Percentiles rank a stretch among this genome's conserved stretches.
phyloP scores from a whole-genome alignment of 257 asterid species.

The Penstemon davidsonii region DNA sequence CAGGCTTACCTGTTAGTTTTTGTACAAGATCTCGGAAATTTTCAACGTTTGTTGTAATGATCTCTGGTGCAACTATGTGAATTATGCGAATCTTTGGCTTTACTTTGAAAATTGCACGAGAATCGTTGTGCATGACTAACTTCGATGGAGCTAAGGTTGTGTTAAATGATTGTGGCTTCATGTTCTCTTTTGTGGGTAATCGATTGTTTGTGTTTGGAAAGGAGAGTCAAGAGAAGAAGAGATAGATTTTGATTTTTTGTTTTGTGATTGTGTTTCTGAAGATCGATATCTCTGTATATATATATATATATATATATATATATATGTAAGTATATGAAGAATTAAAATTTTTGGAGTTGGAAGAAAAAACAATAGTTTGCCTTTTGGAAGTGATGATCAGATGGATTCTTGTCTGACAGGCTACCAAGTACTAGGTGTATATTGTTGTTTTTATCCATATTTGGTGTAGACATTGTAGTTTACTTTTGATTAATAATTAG shows the following conservation, averaged over 20 bases:
- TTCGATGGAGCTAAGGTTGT: constrained; percentile 36
- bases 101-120: constrained; percentile 45
- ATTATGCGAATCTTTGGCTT: constrained; percentile 81
- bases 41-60: constrained; percentile 65
- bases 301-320: too few species aligned
- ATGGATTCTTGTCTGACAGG: constrained; percentile 30
- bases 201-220: background rate
- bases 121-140: constrained; percentile 39
- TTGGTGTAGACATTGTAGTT: constrained; percentile 3
- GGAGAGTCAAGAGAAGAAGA: constrained; percentile 3
- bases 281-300: background rate
- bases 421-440: constrained; percentile 12
- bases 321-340: constrained; percentile 24
- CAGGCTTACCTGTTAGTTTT: constrained; percentile 73
- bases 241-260: constrained; percentile 8
- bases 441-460: constrained; percentile 15
- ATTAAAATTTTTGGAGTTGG: constrained; percentile 17
- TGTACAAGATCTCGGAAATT: constrained; percentile 75
- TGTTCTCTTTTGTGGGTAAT: constrained; percentile 27
- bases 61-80: constrained; percentile 70
- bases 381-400: constrained; percentile 58
- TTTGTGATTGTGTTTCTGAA: constrained; percentile 22
- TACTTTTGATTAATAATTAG: constrained; percentile 27
- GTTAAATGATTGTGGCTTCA: constrained; percentile 39
- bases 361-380: constrained; percentile 30